phyloP scores from a whole-genome alignment of 2,329 filamentous ascomycete genomes.

The Chlorencoelia australis region DNA sequence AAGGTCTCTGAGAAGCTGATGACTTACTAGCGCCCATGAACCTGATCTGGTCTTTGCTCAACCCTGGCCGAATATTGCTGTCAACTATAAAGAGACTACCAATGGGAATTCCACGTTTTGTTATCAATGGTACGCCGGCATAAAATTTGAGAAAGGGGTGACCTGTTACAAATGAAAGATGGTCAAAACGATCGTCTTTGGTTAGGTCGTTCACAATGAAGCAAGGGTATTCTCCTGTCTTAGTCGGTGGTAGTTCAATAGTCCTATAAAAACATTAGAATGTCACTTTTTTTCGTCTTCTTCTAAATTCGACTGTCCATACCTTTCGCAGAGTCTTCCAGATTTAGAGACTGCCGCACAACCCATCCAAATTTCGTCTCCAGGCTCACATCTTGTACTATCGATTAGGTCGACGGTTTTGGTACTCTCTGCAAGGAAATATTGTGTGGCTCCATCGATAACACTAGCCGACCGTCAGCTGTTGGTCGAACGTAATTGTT shows the following conservation, averaged over 20 bases:
- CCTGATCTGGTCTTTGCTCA: constrained; percentile 38
- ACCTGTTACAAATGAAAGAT: constrained; percentile 21
- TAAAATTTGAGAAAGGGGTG: constrained; percentile 23
- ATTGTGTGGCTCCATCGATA: constrained; percentile 36
- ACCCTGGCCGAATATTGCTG: constrained; percentile 39
- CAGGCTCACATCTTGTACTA: constrained; percentile 19
- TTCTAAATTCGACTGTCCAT: not conserved
- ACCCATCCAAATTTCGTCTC: constrained; percentile 27
- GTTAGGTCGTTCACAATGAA: constrained; percentile 25
- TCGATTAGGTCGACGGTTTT: constrained; percentile 31
- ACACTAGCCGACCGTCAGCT: constrained; percentile 26
- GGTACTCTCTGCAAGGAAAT: constrained; percentile 42
- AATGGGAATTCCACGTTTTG: constrained; percentile 33
- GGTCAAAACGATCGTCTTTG: constrained; percentile 23
- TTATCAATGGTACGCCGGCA: constrained; percentile 26
- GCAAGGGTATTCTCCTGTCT: constrained; percentile 17
- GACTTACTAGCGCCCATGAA: no score
- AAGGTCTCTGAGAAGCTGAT: no score
- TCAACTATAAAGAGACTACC: constrained; percentile 54
- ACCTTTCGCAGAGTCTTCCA: constrained; percentile 26
- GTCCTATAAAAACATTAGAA: constrained; percentile 15
- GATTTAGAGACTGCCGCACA: constrained; percentile 22
- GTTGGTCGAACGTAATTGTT: not conserved
- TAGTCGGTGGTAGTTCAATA: constrained; percentile 17
- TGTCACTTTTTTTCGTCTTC: not conserved